Evolutionary conservation across 257 asterid genomes (phyloP).

Genomic region (Salvia splendens): DNA sequence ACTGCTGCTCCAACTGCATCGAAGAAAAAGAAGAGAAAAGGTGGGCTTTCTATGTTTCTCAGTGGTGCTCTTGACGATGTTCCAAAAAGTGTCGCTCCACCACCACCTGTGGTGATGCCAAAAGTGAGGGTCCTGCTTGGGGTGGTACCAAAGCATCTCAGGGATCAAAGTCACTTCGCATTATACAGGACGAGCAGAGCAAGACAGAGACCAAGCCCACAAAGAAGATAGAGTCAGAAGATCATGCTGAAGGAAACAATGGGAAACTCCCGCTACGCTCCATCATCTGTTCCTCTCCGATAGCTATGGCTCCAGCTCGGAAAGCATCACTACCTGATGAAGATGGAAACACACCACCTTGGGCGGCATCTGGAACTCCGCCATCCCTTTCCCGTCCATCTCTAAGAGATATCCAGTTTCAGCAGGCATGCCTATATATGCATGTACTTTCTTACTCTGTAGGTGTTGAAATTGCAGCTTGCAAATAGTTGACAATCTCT

Average conservation of each 20-base stretch:
- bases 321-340: conserved; percentile 54
- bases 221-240: conserved; percentile 48
- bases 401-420: conserved; percentile 88
- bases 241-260: conserved; percentile 41
- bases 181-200: conserved; percentile 89
- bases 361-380: conserved; percentile 89
- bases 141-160: conserved; percentile 74
- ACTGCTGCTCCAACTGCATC: conserved; percentile 43
- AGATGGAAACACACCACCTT: conserved; percentile 83
- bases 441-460: no score
- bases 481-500: background rate
- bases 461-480: no score
- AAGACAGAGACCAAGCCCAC: conserved; percentile 48
- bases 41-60: conserved; percentile 92
- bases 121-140: conserved; percentile 95
- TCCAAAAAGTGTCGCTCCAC: conserved; percentile 50
- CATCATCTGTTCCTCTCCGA: conserved; percentile 62
- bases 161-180: conserved; percentile 74
- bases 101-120: conserved; percentile 52
- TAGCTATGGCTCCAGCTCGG: conserved; percentile 53
- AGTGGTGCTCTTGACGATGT: conserved; percentile 90
- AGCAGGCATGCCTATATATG: conserved; percentile 58
- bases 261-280: conserved; percentile 61
- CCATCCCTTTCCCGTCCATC: conserved; percentile 84
- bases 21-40: conserved; percentile 87